Evolutionary conservation across 495 filamentous ascomycete species (phyloP), one percentile per base, ranked within the genome.

Genomic region (Penicillium psychrofluorescens): DNA sequence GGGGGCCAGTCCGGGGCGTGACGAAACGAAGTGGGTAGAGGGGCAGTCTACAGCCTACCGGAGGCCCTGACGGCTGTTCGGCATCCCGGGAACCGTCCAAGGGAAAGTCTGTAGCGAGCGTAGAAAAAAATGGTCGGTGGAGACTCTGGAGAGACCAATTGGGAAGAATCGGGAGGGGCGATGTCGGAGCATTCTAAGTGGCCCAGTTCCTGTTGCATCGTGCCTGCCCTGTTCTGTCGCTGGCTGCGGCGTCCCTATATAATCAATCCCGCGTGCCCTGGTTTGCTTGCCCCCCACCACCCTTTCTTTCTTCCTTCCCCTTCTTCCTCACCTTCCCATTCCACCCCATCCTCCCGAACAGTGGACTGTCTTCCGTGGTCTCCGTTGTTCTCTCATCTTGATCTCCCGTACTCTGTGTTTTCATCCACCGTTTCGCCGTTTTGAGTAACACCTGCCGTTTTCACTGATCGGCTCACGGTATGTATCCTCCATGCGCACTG

Each of bases 41-140:
- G 43, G 45, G 40, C 48, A 41, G 5, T 14, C 0, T 6, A 27
- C 36, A 38, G 40, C 43, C 45, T 41, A 46, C 38, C 44, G 45
- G 48, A 36, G 45, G 47, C 16, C 16, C 1, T 16, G 16, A 37
- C 30, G 43, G 46, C 45, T 29, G 43, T 38, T 58, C 55, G 55
- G 55, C 52, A 58, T 55, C 52, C 55, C 53, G 53, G 37, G 13
- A 41, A 12, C n/a, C 41, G 34, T 3, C 4, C 2, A 32, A 49
- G 29, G 48, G 48, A 55, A 51, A 48, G 40, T 49, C 30, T 29
- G 37, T 14, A 16, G 39, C 48, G 48, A 51, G 36, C 11, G 9
- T 22, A 38, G 38, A 22, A 22, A 22, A 22, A 22, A 22, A 4
- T 22, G 6, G 22, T 22, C 4, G 22, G 22, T 22, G 22, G 22